Conservation (phyloP, 2,329 filamentous ascomycete species). For the Cercospora sp. region DNA sequence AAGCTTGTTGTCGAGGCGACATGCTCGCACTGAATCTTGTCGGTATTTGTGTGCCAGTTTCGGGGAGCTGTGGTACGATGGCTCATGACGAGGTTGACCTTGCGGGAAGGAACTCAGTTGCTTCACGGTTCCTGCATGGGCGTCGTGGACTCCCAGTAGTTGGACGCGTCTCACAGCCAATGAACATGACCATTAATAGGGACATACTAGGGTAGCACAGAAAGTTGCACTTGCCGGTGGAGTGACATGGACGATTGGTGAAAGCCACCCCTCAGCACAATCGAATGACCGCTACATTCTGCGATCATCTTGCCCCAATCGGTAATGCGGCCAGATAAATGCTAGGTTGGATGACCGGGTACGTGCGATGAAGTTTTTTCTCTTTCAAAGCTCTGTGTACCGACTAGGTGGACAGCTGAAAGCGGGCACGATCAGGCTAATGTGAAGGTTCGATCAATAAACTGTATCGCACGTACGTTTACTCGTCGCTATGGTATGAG, state of each 20-base stretch:
- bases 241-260: not conserved
- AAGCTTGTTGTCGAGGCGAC: not conserved
- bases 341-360: not conserved
- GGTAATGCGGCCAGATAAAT: not conserved
- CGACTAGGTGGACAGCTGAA: not conserved
- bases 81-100: not conserved
- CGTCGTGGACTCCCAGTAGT: not conserved
- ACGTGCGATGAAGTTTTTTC: not conserved
- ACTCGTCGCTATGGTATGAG: not conserved
- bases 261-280: not conserved
- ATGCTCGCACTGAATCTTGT: not conserved
- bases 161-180: not conserved
- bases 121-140: conserved; percentile 1
- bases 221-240: not conserved
- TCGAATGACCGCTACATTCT: not conserved
- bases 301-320: not conserved
- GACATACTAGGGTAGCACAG: not conserved
- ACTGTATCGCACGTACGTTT: not conserved
- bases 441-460: not conserved
- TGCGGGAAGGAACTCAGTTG: not conserved
- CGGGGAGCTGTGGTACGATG: not conserved
- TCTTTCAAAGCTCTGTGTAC: not conserved
- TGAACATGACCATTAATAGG: not conserved
- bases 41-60: not conserved
- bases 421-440: not conserved